phyloP scores from a whole-genome alignment of 768 basidiomycete genomes.

The Hericium coralloides region DNA sequence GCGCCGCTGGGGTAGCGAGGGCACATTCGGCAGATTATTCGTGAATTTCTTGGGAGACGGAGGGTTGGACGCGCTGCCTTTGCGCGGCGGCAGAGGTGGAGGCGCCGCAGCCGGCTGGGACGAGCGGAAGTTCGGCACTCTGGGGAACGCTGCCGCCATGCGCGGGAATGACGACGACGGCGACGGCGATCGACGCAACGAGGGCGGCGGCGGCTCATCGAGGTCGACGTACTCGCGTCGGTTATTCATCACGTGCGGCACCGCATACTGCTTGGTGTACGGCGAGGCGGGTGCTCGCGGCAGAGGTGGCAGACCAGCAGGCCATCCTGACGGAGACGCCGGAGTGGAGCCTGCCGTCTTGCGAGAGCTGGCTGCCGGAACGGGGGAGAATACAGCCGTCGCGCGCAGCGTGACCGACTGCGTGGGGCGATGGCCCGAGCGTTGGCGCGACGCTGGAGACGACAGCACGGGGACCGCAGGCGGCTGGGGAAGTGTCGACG shows the following conservation, averaged over 20 bases:
- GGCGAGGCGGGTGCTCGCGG: constrained; percentile 6
- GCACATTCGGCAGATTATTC: constrained; percentile 3
- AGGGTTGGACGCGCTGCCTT: constrained; percentile 7
- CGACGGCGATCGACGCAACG: constrained; percentile 14
- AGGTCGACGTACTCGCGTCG: constrained; percentile 13
- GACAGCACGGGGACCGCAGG: background rate
- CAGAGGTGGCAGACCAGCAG: constrained; percentile 5
- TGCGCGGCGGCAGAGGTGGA: constrained; percentile 2
- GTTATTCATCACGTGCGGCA: background rate
- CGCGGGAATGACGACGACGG: constrained; percentile 3
- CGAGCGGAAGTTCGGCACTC: background rate
- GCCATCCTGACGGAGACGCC: constrained; percentile 11
- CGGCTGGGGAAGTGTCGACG: constrained; percentile 9
- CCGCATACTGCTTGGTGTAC: background rate
- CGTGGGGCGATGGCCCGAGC: constrained; percentile 6
- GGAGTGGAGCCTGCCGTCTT: constrained; percentile 6
- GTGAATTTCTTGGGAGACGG: constrained; percentile 10
- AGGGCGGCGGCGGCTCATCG: constrained; percentile 14
- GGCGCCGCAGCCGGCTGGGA: background rate
- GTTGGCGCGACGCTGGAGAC: background rate
- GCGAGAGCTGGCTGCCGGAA: background rate
- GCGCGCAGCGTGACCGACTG: constrained; percentile 8
- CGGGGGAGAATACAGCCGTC: background rate
- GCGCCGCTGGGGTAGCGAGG: background rate
- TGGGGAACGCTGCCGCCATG: background rate